Conservation (phyloP, 768 basidiomycete genomes). For the Xerocomellus chrysenteron region DNA sequence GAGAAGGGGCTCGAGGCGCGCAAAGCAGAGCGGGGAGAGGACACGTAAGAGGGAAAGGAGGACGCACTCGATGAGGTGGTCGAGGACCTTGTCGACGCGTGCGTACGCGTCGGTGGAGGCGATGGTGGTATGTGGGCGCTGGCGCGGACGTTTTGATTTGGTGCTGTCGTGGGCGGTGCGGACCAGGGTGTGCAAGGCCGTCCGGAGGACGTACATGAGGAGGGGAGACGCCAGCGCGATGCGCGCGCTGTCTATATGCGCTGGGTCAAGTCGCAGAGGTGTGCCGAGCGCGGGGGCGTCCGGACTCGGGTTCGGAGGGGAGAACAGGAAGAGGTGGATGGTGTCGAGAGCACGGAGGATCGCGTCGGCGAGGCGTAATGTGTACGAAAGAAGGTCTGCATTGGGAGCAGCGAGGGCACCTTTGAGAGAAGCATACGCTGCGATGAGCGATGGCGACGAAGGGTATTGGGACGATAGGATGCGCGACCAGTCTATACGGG, state of each 20-base stretch:
- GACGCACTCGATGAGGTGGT: constrained; percentile 19
- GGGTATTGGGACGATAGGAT: no score
- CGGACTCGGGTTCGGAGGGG: no score
- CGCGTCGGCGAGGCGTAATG: no score
- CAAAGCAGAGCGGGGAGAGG: constrained; percentile 19
- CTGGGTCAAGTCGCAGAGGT: not conserved
- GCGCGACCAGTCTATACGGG: no score
- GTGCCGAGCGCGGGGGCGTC: not conserved
- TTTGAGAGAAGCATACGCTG: no score
- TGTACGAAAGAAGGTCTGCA: no score
- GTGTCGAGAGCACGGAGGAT: no score
- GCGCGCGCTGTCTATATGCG: constrained; percentile 15
- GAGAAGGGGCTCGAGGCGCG: constrained; percentile 15
- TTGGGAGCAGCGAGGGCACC: no score
- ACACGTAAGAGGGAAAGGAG: constrained; percentile 22
- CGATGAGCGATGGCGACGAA: no score
- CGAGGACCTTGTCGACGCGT: constrained; percentile 13
- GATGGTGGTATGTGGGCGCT: not conserved
- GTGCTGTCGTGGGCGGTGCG: constrained; percentile 3
- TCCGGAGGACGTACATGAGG: constrained; percentile 22
- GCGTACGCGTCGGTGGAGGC: not conserved
- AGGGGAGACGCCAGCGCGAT: constrained; percentile 25
- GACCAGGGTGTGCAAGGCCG: constrained; percentile 19
- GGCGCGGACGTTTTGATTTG: constrained; percentile 15
- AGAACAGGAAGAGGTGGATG: no score